phyloP scores from a whole-genome alignment of 164 flowering plant species.

The Vitis labrusca region DNA sequence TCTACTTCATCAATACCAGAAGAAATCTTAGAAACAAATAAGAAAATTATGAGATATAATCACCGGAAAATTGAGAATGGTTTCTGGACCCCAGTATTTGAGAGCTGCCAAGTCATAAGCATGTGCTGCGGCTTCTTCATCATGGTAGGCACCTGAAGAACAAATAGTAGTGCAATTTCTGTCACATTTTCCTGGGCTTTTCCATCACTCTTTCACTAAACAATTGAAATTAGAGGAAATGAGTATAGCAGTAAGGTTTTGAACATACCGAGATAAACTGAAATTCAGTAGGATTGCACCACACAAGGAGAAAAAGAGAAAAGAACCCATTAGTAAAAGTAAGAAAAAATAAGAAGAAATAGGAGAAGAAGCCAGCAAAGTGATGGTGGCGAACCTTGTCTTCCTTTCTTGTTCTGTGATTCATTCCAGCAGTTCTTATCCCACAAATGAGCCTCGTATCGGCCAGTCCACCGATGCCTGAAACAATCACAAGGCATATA shows the following conservation, averaged over 20 bases:
- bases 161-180: not conserved
- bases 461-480: slow-evolving; percentile 93
- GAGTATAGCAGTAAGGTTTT: not conserved
- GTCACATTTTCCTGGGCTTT: too few relatives aligned
- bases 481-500: slow-evolving; percentile 4
- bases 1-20: not conserved
- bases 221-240: not conserved
- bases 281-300: slow-evolving; percentile 21
- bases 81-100: slow-evolving; percentile 90
- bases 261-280: slow-evolving; percentile 82
- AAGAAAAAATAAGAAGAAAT: not conserved
- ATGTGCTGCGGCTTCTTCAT: slow-evolving; percentile 90
- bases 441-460: slow-evolving; percentile 98
- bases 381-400: slow-evolving; percentile 58
- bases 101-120: slow-evolving; percentile 96
- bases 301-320: slow-evolving; percentile 3
- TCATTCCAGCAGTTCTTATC: slow-evolving; percentile 94
- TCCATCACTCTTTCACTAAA: too few relatives aligned
- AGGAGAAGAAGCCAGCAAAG: not conserved
- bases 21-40: not conserved
- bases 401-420: slow-evolving; percentile 84
- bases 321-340: not conserved
- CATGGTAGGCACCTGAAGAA: slow-evolving; percentile 82
- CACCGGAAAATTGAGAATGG: slow-evolving; percentile 89
- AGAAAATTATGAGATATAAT: not conserved